Conservation (phyloP, 805 yeast species). For the Torulaspora delbrueckii region DNA sequence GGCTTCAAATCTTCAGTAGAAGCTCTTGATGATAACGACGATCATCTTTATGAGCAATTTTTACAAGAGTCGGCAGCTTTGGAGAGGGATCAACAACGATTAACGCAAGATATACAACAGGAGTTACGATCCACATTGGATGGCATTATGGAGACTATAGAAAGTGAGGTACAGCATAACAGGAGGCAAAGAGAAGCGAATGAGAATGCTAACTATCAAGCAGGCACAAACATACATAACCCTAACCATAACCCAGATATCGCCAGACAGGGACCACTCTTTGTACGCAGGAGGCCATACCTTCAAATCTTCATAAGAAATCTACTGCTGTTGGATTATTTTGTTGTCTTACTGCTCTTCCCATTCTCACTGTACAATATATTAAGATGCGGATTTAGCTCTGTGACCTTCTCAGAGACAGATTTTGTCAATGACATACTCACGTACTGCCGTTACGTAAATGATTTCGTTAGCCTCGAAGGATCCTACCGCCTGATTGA, state of each 20-base stretch:
- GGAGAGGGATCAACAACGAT: slow-evolving; percentile 7
- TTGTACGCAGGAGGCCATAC: slow-evolving; percentile 22
- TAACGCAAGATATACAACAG: slow-evolving; percentile 15
- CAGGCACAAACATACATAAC: neutral
- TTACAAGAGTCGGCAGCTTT: slow-evolving; percentile 12
- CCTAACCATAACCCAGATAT: neutral
- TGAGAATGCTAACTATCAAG: neutral
- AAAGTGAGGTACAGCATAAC: slow-evolving; percentile 12
- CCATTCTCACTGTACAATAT: slow-evolving; percentile 34
- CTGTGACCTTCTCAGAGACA: slow-evolving; percentile 28
- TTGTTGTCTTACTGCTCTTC: slow-evolving; percentile 27
- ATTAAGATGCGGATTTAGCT: slow-evolving; percentile 26
- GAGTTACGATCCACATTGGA: slow-evolving; percentile 17
- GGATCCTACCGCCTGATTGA: slow-evolving; percentile 15
- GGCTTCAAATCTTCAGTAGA: neutral
- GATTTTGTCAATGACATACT: slow-evolving; percentile 29
- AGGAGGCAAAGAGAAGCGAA: slow-evolving; percentile 4
- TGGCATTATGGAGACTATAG: slow-evolving; percentile 14
- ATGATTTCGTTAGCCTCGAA: slow-evolving; percentile 25
- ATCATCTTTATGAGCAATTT: slow-evolving; percentile 18
- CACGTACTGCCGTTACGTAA: slow-evolving; percentile 21
- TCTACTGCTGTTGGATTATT: slow-evolving; percentile 28
- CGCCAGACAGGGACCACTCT: slow-evolving; percentile 13
- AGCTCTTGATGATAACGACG: slow-evolving; percentile 11
- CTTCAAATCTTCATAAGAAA: slow-evolving; percentile 24